A percentile compares a stretch with the other conserved stretches of the same genome.
These are phyloP conservation scores for Globisporangium takayamanum DNA, from an alignment of 352 stramenopile genomes.

Conservation along the genomic window DNA sequence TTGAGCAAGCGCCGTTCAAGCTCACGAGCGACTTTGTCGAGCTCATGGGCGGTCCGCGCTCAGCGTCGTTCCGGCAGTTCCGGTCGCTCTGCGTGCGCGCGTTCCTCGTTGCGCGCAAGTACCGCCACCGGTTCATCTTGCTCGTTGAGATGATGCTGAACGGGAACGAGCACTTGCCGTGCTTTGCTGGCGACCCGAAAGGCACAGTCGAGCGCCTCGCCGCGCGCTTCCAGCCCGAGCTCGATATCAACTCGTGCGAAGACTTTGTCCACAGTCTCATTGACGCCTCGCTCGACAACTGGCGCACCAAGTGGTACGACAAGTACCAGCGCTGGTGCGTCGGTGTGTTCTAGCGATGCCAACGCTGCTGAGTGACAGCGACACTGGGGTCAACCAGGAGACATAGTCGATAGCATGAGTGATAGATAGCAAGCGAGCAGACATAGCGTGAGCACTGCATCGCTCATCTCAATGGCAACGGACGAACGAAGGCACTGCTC, in stretches of 20 bases:
- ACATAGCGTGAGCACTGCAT: no score
- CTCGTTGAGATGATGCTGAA: constrained; percentile 96
- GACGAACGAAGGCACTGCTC: no score
- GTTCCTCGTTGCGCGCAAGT: constrained; percentile 93
- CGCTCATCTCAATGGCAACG: no score
- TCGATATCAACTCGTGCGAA: constrained; percentile 91
- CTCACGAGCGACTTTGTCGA: constrained; percentile 96
- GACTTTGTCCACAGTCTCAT: constrained; percentile 96
- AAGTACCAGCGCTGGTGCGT: constrained; percentile 92
- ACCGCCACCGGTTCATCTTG: constrained; percentile 93
- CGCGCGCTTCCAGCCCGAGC: constrained; percentile 90
- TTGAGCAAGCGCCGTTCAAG: constrained; percentile 97
- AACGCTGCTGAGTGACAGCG: not conserved
- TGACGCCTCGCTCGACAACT: constrained; percentile 95
- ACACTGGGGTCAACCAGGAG: not conserved
- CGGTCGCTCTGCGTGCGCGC: constrained; percentile 93
- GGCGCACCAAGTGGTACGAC: constrained; percentile 96
- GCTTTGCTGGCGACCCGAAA: constrained; percentile 91
- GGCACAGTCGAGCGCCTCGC: constrained; percentile 87
- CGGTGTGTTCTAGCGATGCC: constrained; percentile 64
- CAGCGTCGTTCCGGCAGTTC: constrained; percentile 91
- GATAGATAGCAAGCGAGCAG: no score
- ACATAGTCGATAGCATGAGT: no score
- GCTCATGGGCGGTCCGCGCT: constrained; percentile 92
- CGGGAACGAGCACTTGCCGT: constrained; percentile 95